These are phyloP conservation scores for Penicillium ucsense DNA, from an alignment of 495 filamentous ascomycete species.

Conservation along the genomic window DNA sequence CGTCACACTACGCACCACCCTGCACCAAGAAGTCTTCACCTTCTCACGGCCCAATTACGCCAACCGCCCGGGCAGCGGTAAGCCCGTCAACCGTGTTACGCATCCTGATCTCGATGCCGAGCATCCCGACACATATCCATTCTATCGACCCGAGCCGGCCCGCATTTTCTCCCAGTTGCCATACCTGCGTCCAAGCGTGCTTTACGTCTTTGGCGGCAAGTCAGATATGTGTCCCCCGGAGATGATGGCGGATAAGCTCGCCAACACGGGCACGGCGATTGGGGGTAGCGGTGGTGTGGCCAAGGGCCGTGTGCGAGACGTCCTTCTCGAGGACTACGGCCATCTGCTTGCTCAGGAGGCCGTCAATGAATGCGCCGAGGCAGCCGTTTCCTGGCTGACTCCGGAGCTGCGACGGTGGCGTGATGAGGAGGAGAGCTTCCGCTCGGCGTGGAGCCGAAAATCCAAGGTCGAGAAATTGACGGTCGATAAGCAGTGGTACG, in stretches of 20 bases:
- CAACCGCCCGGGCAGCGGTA: conserved; percentile 21
- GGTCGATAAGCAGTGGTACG: conserved; percentile 47
- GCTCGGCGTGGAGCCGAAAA: conserved; percentile 41
- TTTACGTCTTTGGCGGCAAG: conserved; percentile 69
- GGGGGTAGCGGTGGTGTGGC: conserved; percentile 41
- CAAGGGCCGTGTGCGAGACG: conserved; percentile 60
- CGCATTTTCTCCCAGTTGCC: conserved; percentile 55
- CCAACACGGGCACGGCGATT: conserved; percentile 35
- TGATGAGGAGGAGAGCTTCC: conserved; percentile 50
- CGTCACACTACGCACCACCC: conserved; percentile 49
- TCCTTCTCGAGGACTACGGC: conserved; percentile 56
- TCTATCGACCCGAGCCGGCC: conserved; percentile 68
- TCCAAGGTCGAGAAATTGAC: conserved; percentile 46
- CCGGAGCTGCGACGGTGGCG: conserved; percentile 55
- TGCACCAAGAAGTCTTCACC: conserved; percentile 55
- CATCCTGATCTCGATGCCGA: conserved; percentile 39
- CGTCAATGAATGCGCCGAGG: conserved; percentile 52
- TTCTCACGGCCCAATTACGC: conserved; percentile 47
- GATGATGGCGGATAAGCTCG: conserved; percentile 36
- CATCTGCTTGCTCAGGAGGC: conserved; percentile 83
- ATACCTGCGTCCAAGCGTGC: conserved; percentile 61
- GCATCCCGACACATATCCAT: conserved; percentile 39
- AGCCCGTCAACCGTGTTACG: conserved; percentile 30
- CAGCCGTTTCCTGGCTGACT: conserved; percentile 52
- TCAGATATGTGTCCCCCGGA: conserved; percentile 51